Evolutionary conservation across 2,329 filamentous ascomycete genomes (phyloP).

Genomic region (Fusarium sp.): DNA sequence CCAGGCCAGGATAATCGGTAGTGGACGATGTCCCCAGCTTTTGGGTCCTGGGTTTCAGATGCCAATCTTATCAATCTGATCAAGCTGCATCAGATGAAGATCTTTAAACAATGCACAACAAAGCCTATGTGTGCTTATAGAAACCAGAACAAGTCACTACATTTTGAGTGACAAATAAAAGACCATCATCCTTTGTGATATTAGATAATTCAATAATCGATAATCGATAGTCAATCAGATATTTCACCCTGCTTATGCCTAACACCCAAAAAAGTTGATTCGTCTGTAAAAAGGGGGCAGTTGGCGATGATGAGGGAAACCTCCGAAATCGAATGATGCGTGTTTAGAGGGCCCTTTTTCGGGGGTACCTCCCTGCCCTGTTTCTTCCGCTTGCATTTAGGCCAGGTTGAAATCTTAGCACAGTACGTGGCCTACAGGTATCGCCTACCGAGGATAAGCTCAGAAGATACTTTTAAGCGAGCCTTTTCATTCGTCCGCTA

Average conservation of each 20-base stretch:
- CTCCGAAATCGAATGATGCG: slow-evolving; percentile 44
- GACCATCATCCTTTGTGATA: not conserved
- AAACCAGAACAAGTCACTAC: not conserved
- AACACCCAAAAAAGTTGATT: not conserved
- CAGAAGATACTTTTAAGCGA: slow-evolving; percentile 22
- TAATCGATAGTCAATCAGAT: not conserved
- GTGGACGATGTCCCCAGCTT: slow-evolving; percentile 26
- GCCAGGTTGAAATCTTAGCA: slow-evolving; percentile 24
- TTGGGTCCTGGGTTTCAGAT: slow-evolving; percentile 15
- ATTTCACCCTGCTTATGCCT: not conserved
- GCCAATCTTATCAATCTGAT: slow-evolving; percentile 46
- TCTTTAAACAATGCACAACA: slow-evolving; percentile 13
- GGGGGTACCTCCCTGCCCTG: slow-evolving; percentile 34
- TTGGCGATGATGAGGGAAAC: slow-evolving; percentile 34
- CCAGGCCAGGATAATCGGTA: slow-evolving; percentile 15
- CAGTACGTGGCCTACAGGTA: slow-evolving; percentile 8
- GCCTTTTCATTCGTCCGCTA: slow-evolving; percentile 14
- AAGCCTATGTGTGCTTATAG: not conserved
- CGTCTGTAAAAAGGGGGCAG: slow-evolving; percentile 17
- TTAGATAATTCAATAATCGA: not conserved
- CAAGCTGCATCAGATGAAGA: slow-evolving; percentile 40
- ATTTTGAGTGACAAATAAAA: not conserved
- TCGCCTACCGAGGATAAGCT: not conserved
- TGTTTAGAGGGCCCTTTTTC: slow-evolving; percentile 20
- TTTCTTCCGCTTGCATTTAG: slow-evolving; percentile 36